Base-by-base conservation (phyloP, 805 yeast species). In the Yamadazyma tumulicola region DNA sequence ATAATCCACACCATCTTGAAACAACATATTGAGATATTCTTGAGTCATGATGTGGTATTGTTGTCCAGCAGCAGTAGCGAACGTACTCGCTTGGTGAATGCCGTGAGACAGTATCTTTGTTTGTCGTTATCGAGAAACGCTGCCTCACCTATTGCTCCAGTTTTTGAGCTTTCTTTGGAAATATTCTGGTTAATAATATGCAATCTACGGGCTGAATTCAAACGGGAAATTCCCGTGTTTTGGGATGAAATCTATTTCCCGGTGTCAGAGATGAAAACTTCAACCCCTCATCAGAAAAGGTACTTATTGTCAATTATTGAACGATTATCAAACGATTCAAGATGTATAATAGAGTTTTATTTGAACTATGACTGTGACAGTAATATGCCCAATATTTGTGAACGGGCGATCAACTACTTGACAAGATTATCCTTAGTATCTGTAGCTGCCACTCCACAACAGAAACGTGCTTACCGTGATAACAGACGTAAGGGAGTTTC, bases 351-450 rank as follows among this genome's bases (percentile, higher is more conserved):
- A 39, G 99, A 93, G 61, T 78, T 93, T 39, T 93, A 91, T 54
- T 72, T 93, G 51, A 93, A 93, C 59, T 94, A 93, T 57, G 99
- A 93, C 59, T 93, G 99, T 67, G 96, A 88, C 55, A 66, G 78
- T 20, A 61, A 75, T 2, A 75, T 81, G 71, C 84, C 93, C 24
- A 93, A 93, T 55, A 69, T 89, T 32, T 86, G 89, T 59, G 98
- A 93, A 59, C 70, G 78, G 32, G 68, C 88, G 27, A 77, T 88
- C 34, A 89, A 87, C 45, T 81, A 83, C 46, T 68, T 93, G 45
- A 83, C 87, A 51, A 81, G 67, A 55, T 69, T 72, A 40, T 81
- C 96, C 0, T 63, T 85, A 23, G 69, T 81, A 0, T 72, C 87
- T 39, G 81, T 84, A 4, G 87, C 79, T 5, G 79, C 83, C 13